Conservation (phyloP, 208 protist species). For the Crithidia bombi region DNA sequence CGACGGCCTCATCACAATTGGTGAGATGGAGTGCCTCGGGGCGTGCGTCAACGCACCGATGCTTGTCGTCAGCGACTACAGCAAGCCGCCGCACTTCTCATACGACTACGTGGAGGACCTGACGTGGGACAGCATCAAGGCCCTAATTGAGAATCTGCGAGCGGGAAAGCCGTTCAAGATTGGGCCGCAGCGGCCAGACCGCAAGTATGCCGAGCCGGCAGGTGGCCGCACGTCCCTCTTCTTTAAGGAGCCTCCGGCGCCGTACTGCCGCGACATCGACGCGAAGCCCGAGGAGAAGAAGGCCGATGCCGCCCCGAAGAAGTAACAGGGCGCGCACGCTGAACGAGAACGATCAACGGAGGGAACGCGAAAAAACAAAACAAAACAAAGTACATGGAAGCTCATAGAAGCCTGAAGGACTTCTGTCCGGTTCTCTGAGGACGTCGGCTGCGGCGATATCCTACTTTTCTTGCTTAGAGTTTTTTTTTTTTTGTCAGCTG, state of each 20-base stretch:
- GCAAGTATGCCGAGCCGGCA: slow-evolving; percentile 69
- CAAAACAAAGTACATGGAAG: not conserved
- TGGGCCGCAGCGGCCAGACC: slow-evolving; percentile 75
- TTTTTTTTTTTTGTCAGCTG: too few relatives aligned
- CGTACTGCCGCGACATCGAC: slow-evolving; percentile 89
- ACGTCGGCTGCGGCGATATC: not conserved
- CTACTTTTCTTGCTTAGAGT: too few relatives aligned
- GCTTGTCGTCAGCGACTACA: slow-evolving; percentile 94
- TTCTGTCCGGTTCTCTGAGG: not conserved
- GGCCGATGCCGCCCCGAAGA: slow-evolving; percentile 32
- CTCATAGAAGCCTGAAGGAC: not conserved
- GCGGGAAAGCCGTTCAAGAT: slow-evolving; percentile 78
- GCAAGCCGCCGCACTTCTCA: slow-evolving; percentile 83
- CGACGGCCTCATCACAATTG: slow-evolving; percentile 90
- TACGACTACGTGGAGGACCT: slow-evolving; percentile 93
- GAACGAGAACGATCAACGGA: slow-evolving; percentile 6
- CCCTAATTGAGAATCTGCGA: slow-evolving; percentile 79
- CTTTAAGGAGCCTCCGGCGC: slow-evolving; percentile 81
- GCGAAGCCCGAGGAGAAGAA: slow-evolving; percentile 66
- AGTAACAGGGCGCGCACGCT: slow-evolving; percentile 24
- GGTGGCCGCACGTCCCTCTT: slow-evolving; percentile 87
- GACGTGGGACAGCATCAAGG: slow-evolving; percentile 87
- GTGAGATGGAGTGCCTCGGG: slow-evolving; percentile 95
- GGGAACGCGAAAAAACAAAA: slow-evolving; percentile 6
- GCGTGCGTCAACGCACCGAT: slow-evolving; percentile 94